Evolutionary conservation across 306 rosid genomes (phyloP).

Genomic region (Psophocarpus tetragonolobus): DNA sequence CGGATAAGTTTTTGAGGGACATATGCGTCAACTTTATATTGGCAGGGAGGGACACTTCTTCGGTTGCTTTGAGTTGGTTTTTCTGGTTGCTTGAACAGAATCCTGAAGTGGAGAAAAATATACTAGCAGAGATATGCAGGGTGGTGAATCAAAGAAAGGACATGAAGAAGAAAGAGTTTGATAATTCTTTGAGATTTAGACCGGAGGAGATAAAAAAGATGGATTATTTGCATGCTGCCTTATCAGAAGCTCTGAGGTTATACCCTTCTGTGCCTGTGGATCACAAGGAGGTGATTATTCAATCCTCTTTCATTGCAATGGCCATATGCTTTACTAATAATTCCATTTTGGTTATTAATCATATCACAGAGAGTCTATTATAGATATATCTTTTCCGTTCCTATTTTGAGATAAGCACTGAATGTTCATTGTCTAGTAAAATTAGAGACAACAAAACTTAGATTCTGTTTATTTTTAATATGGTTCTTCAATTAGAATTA

Average conservation of each 20-base stretch:
- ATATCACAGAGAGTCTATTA: background rate
- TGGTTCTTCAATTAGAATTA: background rate
- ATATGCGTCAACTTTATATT: conserved; percentile 90
- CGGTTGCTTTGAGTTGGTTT: conserved; percentile 96
- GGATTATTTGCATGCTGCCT: conserved; percentile 94
- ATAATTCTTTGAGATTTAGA: conserved; percentile 41
- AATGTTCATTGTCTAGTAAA: background rate
- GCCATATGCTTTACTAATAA: background rate
- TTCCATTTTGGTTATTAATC: background rate
- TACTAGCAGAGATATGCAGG: conserved; percentile 57
- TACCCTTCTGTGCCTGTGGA: conserved; percentile 94
- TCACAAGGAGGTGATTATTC: conserved; percentile 81
- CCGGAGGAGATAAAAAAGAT: conserved; percentile 84
- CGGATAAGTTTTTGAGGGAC: conserved; percentile 84
- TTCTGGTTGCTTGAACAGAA: conserved; percentile 78
- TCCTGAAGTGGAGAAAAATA: conserved; percentile 65
- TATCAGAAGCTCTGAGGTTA: conserved; percentile 82
- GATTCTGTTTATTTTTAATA: background rate
- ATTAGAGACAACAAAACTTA: background rate
- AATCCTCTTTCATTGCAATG: background rate
- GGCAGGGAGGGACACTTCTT: conserved; percentile 96
- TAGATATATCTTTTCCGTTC: background rate
- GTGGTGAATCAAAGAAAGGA: conserved; percentile 54
- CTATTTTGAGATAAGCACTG: background rate
- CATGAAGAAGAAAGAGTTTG: conserved; percentile 22